Evolutionary conservation across 768 basidiomycete species (phyloP), one percentile per base, ranked within the genome.

Genomic region (Phaeolepiota aurea): DNA sequence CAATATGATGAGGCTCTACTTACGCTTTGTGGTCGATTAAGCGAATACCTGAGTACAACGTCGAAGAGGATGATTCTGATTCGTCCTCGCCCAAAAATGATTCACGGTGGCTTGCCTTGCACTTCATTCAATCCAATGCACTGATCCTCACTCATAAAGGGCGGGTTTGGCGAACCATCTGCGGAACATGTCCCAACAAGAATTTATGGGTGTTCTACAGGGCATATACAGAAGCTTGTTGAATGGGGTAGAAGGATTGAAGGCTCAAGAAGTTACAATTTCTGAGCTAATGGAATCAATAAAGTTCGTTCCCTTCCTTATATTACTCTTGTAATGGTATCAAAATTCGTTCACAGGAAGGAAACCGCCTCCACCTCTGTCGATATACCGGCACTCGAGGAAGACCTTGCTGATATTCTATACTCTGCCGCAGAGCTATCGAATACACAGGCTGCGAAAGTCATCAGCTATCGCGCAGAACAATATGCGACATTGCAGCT

Each of bases 381-480:
- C 2, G 56, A 75, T 30, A 55, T 71, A 40, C 51, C 68, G 21
- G 63, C 68, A 15, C 48, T 79, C 21, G 71, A 74, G 42, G 78
- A 81, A 44, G 88, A 92, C 38, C 61, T 92, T 7, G 55, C 68
- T 5, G 91, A 93, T 48, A 78, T 87, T 32, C 65, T 96, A 25
- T 75, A 81, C 2, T 81, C 88, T 0, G 76, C 82, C 1, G 77
- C 88, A 15, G 94, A 97, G 53, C 74, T 94, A 3, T 80, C 88
- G 5, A 91, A 96, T 57, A 76, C 80, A 5, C 76, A 87, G 19
- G 77, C 77, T 1, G 84, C 90, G 14, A 86, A 83, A 55, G 69
- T 92, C n/a, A 62, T 97, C 30, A 66, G 74, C 31, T 65, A 78
- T 4, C 78, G 94, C 20, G 70, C 82, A 11, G 89, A 94, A 46